These are phyloP conservation scores for Lentinula guzmanii DNA, from an alignment of 768 basidiomycete genomes.

Conservation along the genomic window DNA sequence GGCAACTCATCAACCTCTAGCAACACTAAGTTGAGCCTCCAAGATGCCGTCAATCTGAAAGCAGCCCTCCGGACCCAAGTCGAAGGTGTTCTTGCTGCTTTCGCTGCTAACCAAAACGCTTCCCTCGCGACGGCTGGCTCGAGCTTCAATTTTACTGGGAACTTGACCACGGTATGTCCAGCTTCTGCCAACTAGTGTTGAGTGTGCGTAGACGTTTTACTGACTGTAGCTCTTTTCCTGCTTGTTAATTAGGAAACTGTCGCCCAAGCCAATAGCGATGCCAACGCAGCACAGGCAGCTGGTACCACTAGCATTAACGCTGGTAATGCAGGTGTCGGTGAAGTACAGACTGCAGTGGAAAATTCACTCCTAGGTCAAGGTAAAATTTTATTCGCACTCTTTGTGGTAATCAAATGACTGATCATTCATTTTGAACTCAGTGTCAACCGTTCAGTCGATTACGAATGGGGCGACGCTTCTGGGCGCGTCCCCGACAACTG, in stretches of 20 bases:
- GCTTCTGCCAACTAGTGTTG: neutral
- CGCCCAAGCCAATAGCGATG: slow-evolving; percentile 13
- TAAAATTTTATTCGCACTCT: slow-evolving; percentile 5
- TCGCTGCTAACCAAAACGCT: slow-evolving; percentile 3
- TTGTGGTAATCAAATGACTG: neutral
- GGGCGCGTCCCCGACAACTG: neutral
- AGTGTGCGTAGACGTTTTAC: neutral
- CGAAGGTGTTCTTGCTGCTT: slow-evolving; percentile 1
- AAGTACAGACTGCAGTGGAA: slow-evolving; percentile 14
- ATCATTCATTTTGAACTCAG: neutral
- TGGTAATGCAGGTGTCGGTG: slow-evolving; percentile 18
- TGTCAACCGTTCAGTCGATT: neutral
- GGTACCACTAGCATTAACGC: slow-evolving; percentile 16
- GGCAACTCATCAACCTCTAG: slow-evolving; percentile 16
- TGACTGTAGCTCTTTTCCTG: neutral
- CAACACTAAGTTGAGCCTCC: slow-evolving; percentile 11
- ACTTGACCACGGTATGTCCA: slow-evolving; percentile 7
- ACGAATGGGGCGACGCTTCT: neutral
- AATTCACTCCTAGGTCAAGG: slow-evolving; percentile 15
- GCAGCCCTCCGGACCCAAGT: slow-evolving; percentile 16
- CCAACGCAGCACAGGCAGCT: slow-evolving; percentile 9
- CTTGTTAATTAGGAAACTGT: slow-evolving; percentile 6
- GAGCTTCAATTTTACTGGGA: slow-evolving; percentile 1
- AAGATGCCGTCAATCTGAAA: slow-evolving; percentile 18
- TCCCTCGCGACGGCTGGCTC: neutral